phyloP scores from a whole-genome alignment of 495 filamentous ascomycete species.

The Hypoxylon lenormandii region DNA sequence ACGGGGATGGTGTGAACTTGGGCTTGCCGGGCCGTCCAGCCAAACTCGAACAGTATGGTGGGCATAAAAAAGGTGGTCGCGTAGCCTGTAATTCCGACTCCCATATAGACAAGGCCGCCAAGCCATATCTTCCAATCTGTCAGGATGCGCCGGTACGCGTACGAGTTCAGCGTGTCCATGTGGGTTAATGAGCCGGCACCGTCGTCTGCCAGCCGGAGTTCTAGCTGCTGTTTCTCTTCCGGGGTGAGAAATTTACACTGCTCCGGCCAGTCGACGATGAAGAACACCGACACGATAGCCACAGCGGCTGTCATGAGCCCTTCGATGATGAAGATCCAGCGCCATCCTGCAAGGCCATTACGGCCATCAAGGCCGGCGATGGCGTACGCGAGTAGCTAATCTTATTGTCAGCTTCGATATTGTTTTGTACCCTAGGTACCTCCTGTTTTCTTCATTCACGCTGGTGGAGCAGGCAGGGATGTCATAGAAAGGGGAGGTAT shows the following conservation, averaged over 20 bases:
- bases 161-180: slow-evolving; percentile 65
- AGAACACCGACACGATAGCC: slow-evolving; percentile 61
- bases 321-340: slow-evolving; percentile 68
- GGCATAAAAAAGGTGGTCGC: slow-evolving; percentile 67
- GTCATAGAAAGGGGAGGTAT: too few species aligned
- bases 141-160: slow-evolving; percentile 61
- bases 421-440: too few species aligned
- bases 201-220: slow-evolving; percentile 60
- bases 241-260: slow-evolving; percentile 61
- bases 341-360: slow-evolving; percentile 59
- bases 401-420: slow-evolving; percentile 17
- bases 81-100: slow-evolving; percentile 64
- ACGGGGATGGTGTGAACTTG: slow-evolving; percentile 69
- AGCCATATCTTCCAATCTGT: slow-evolving; percentile 70
- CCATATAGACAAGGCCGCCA: slow-evolving; percentile 63
- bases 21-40: slow-evolving; percentile 63
- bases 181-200: slow-evolving; percentile 49
- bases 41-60: slow-evolving; percentile 68
- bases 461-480: neutral
- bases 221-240: slow-evolving; percentile 60
- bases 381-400: slow-evolving; percentile 67
- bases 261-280: slow-evolving; percentile 71
- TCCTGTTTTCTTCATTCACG: neutral
- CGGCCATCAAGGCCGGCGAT: slow-evolving; percentile 67
- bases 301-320: slow-evolving; percentile 64